Base-by-base conservation (phyloP, 2,329 filamentous ascomycete species). In the Ophiocordyceps unilateralis region DNA sequence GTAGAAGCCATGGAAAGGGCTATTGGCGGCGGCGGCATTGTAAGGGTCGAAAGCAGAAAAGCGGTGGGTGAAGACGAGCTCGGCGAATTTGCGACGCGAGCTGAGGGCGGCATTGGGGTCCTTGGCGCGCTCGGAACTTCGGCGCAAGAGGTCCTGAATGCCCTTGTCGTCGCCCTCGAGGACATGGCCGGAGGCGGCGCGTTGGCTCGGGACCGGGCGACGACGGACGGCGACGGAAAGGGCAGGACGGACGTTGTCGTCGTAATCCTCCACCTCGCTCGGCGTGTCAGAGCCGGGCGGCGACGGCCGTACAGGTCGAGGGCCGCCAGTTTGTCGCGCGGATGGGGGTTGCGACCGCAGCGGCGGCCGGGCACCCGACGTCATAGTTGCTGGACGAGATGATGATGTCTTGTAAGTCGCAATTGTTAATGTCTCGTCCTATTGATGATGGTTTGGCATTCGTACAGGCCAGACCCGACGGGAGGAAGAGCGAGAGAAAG, bases 1-100 rank as follows among this genome's bases (percentile, higher is more conserved):
- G 53, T 83, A 87, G 62, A 88, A 88, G 24, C 83, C 83, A 55
- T 82, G 76, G 51, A 87, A 88, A 0, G 78, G 78, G 37, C 77
- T 84, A 40, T 78, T 76, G 4, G 72, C 69, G 2, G 74, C 72
- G 1, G 64, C 63, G 5, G 70, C 67, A 53, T 86, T 87, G 49
- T 83, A 76, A 11, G 78, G 69, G 57, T 88, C 83, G 56, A 88
- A 87, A 0, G 78, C 70, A 6, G 80, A 83, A 52, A 85, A 83
- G 47, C 80, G 77, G 21, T 74, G 68, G 0, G 80, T 85, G 54
- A 87, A 88, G 42, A 83, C 72, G 39, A 84, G 62, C 43, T 68
- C 63, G 12, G 61, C 59, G 37, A 70, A 62, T 48, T 58, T 56
- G 46, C 50, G 42, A 41, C 45, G 19, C 43, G 47, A 40, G 39